Percentiles rank a stretch among this genome's conserved stretches.
phyloP scores from a whole-genome alignment of 1,139 yeast genomes.

The Diutina catenulata region DNA sequence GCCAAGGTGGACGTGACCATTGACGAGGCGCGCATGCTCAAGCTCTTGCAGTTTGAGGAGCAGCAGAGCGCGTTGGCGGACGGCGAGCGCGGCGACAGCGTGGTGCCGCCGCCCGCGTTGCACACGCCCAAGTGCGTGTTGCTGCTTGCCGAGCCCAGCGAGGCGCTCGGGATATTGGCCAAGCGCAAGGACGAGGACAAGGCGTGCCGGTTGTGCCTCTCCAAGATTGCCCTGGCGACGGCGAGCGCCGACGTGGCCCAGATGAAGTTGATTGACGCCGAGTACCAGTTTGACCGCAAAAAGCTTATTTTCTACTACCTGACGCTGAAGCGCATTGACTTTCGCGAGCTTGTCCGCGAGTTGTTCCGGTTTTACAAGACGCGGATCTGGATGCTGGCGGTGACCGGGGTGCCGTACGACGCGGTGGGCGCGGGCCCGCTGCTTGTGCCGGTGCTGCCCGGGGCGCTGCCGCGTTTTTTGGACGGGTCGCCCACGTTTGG shows the following conservation, averaged over 20 bases:
- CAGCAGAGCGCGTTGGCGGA: conserved; percentile 40
- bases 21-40: conserved; percentile 62
- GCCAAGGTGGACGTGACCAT: conserved; percentile 53
- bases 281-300: conserved; percentile 6
- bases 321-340: conserved; percentile 4
- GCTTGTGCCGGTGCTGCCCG: conserved; percentile 3
- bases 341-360: conserved; percentile 6
- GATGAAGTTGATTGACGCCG: conserved; percentile 10
- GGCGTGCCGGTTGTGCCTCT: conserved; percentile 51
- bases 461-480: not conserved
- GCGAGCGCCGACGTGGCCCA: conserved; percentile 9
- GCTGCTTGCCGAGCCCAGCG: conserved; percentile 53
- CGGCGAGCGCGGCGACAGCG: conserved; percentile 9
- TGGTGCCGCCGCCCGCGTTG: conserved; percentile 24
- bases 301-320: conserved; percentile 6
- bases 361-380: conserved; percentile 6
- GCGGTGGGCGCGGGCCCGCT: conserved; percentile 16
- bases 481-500: not conserved
- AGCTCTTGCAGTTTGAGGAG: conserved; percentile 43
- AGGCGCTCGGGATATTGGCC: conserved; percentile 44
- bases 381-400: conserved; percentile 13
- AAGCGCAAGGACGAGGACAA: conserved; percentile 63
- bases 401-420: conserved; percentile 14
- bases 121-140: conserved; percentile 68
- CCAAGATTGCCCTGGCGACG: conserved; percentile 40